A percentile compares a stretch with the other conserved stretches of the same genome.
phyloP scores from a whole-genome alignment of 352 stramenopile genomes.

The Globisporangium rhizosaccharum region DNA sequence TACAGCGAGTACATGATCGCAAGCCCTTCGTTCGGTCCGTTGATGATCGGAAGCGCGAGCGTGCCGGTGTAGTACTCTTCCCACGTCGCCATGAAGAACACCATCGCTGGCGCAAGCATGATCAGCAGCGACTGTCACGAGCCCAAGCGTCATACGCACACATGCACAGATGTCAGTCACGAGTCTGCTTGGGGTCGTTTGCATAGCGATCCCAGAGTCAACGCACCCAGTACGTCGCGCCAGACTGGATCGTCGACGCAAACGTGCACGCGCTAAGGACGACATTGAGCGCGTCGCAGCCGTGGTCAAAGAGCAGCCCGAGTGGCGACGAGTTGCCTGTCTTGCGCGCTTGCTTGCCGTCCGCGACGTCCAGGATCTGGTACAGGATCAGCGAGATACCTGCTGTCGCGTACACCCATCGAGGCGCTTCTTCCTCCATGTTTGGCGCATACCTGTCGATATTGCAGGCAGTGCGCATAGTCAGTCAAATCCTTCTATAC shows the following conservation, averaged over 20 bases:
- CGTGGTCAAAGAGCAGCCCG: conserved; percentile 81
- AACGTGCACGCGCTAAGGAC: conserved; percentile 82
- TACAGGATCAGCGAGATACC: conserved; percentile 69
- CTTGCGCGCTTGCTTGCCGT: conserved; percentile 84
- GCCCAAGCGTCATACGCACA: background rate
- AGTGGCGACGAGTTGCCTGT: conserved; percentile 84
- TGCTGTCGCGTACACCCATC: conserved; percentile 67
- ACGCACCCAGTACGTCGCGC: conserved; percentile 70
- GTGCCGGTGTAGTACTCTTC: conserved; percentile 98
- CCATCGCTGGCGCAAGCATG: conserved; percentile 64
- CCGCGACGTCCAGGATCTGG: conserved; percentile 82
- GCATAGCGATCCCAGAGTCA: background rate
- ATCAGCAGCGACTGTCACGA: conserved; percentile 56
- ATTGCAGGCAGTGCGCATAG: conserved; percentile 28
- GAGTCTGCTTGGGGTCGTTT: too few species aligned
- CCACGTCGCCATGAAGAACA: conserved; percentile 98
- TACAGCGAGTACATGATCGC: conserved; percentile 87
- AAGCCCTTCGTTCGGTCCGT: conserved; percentile 95
- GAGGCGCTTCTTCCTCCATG: conserved; percentile 72
- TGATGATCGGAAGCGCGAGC: conserved; percentile 92
- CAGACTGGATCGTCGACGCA: conserved; percentile 83
- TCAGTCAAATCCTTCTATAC: too few species aligned
- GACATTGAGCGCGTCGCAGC: conserved; percentile 81
- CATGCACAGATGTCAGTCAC: conserved; percentile 7
- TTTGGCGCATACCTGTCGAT: conserved; percentile 71